A percentile compares a stretch with the other conserved stretches of the same genome.
Evolutionary conservation across 352 stramenopile genomes (phyloP).

Genomic region (Phytophthora melonis): DNA sequence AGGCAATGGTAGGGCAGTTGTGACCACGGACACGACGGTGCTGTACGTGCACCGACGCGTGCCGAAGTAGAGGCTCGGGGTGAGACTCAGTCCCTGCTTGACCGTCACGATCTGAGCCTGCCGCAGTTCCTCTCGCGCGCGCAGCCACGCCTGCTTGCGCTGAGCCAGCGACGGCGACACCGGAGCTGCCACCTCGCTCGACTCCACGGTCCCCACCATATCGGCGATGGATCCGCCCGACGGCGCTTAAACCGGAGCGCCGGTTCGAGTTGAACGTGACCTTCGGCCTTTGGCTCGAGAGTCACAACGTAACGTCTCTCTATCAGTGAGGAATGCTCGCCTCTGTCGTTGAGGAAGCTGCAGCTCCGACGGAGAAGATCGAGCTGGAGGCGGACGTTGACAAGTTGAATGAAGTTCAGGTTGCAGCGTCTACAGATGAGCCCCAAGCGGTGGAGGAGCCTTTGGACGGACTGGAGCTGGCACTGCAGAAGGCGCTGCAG

Average conservation of each 20-base stretch:
- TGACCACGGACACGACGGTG: conserved; percentile 76
- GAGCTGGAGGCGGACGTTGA: neutral
- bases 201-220: conserved; percentile 24
- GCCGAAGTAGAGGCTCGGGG: conserved; percentile 77
- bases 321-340: conserved; percentile 16
- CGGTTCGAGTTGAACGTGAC: conserved; percentile 22
- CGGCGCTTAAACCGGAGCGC: conserved; percentile 35
- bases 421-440: neutral
- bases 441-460: conserved; percentile 1
- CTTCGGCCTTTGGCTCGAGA: neutral
- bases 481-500: conserved; percentile 41
- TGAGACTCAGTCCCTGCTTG: conserved; percentile 58
- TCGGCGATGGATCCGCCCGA: conserved; percentile 18
- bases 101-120: conserved; percentile 69
- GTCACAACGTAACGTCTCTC: conserved; percentile 24
- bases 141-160: conserved; percentile 62
- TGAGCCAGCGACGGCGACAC: conserved; percentile 15
- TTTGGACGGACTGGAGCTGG: conserved; percentile 37
- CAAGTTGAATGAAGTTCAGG: conserved; percentile 1
- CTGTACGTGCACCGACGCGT: conserved; percentile 78
- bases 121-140: conserved; percentile 52
- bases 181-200: neutral
- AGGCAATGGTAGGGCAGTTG: conserved; percentile 50
- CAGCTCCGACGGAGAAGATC: neutral
- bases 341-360: conserved; percentile 3